These are phyloP conservation scores for Inga oerstediana DNA, from an alignment of 306 rosid genomes.

Conservation along the genomic window DNA sequence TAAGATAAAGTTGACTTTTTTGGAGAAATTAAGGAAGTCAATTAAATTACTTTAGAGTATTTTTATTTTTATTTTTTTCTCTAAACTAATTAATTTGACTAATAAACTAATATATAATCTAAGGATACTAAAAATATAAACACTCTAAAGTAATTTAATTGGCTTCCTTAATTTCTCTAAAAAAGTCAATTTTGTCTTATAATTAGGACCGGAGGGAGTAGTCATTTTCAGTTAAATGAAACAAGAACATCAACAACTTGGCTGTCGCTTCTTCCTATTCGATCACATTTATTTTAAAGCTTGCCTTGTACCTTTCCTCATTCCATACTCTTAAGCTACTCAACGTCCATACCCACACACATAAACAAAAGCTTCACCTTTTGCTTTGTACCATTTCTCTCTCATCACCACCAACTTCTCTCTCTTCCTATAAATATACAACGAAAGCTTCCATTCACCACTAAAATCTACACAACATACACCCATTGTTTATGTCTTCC, in stretches of 20 bases:
- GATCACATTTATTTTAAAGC: conserved; percentile 20
- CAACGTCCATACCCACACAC: conserved; percentile 50
- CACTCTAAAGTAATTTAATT: too few species aligned
- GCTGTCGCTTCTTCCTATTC: conserved; percentile 36
- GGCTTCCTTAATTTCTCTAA: too few species aligned
- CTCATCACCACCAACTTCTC: conserved; percentile 28
- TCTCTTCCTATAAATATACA: neutral
- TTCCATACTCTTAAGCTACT: conserved; percentile 73
- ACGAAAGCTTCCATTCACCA: neutral
- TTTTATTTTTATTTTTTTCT: too few species aligned
- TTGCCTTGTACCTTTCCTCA: conserved; percentile 56
- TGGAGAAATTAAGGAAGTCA: too few species aligned
- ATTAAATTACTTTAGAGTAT: too few species aligned
- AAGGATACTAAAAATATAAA: too few species aligned
- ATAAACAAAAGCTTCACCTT: conserved; percentile 8
- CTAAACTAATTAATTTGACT: too few species aligned
- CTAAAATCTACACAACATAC: conserved; percentile 2
- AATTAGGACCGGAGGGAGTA: too few species aligned
- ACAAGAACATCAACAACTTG: conserved; percentile 17
- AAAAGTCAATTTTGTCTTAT: too few species aligned
- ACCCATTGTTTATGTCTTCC: neutral
- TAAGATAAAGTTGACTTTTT: too few species aligned
- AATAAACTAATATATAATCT: too few species aligned
- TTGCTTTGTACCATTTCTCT: conserved; percentile 1
- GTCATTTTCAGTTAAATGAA: conserved; percentile 18